These are phyloP conservation scores for Chrysophaeum taylorii DNA, from an alignment of 352 stramenopile species.

Conservation along the genomic window DNA sequence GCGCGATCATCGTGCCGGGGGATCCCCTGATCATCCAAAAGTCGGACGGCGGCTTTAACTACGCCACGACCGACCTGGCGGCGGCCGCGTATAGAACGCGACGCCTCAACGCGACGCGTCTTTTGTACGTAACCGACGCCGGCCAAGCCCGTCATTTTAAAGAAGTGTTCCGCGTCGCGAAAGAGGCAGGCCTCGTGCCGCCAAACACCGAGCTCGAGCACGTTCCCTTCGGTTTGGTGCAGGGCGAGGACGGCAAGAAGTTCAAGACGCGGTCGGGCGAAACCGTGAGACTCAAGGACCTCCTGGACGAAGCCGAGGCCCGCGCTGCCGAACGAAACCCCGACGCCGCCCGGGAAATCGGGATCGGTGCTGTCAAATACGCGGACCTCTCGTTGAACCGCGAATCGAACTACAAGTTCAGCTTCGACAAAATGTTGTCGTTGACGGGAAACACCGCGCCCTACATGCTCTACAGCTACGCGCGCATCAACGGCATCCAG, in stretches of 20 bases:
- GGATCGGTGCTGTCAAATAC: slow-evolving; percentile 99
- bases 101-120: slow-evolving; percentile 52
- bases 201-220: slow-evolving; percentile 52
- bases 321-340: slow-evolving; percentile 80
- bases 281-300: slow-evolving; percentile 93
- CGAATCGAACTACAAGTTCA: slow-evolving; percentile 92
- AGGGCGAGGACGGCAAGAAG: slow-evolving; percentile 78
- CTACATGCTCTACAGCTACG: slow-evolving; percentile 98
- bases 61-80: slow-evolving; percentile 81
- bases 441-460: slow-evolving; percentile 97
- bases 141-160: slow-evolving; percentile 76
- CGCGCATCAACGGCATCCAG: slow-evolving; percentile 91
- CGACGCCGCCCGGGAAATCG: slow-evolving; percentile 81
- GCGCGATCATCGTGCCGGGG: slow-evolving; percentile 68
- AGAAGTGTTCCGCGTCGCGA: slow-evolving; percentile 64
- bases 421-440: slow-evolving; percentile 98
- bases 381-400: slow-evolving; percentile 96
- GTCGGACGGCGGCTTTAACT: slow-evolving; percentile 74
- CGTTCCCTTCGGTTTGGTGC: slow-evolving; percentile 77
- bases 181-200: slow-evolving; percentile 56
- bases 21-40: slow-evolving; percentile 83
- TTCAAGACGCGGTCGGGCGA: slow-evolving; percentile 98
- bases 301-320: slow-evolving; percentile 91
- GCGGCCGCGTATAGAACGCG: slow-evolving; percentile 71
- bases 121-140: slow-evolving; percentile 79